Evolutionary conservation across 2,329 filamentous ascomycete genomes (phyloP), one percentile per base, ranked within the genome.

Genomic region (Pseudogymnoascus sp.): DNA sequence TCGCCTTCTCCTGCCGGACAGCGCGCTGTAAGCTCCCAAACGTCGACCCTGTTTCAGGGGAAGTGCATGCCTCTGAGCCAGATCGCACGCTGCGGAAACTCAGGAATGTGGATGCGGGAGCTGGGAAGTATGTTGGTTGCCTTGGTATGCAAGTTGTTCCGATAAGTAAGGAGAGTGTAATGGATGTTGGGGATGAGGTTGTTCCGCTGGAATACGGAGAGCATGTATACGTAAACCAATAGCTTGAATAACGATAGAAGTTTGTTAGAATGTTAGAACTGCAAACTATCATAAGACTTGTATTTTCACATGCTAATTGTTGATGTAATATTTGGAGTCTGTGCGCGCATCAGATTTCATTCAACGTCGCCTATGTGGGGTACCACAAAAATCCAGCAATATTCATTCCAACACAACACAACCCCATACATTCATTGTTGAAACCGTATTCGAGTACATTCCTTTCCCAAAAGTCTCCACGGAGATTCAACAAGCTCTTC

Each of bases 1-100:
- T 86, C 66, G 78, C 83, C 65, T 79, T 86, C 16, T 83, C 85
- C 0, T 88, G 86, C 69, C 83, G 87, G 31, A 89, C 87, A 0
- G 84, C 86, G 0, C 81, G 88, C 62, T 91, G 88, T 75, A 88
- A 86, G 68, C 73, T 91, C 68, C 88, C 88, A 18, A 91, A 91
- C 68, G 85, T 90, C 1, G 80, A 90, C 71, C 87, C 82, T 61
- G 60, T 64, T n/a, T 72, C 68, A 1, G 72, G 70, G 11, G 70
- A 71, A 14, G 63, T 66, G 59, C 71, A 73, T 59, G 59, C 68
- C 16, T 66, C 85, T 78, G 5, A 88, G 82, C n/a, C 87, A 0
- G 83, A 86, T 69, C 77, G 75, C 62, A 83, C 86, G 0, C 75
- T 89, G 64, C 77, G 84, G 36, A 80, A 80, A 65, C 80, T 82